These are phyloP conservation scores for Berkeleyomyces basicola DNA, from an alignment of 2,329 filamentous ascomycete species.

Conservation along the genomic window DNA sequence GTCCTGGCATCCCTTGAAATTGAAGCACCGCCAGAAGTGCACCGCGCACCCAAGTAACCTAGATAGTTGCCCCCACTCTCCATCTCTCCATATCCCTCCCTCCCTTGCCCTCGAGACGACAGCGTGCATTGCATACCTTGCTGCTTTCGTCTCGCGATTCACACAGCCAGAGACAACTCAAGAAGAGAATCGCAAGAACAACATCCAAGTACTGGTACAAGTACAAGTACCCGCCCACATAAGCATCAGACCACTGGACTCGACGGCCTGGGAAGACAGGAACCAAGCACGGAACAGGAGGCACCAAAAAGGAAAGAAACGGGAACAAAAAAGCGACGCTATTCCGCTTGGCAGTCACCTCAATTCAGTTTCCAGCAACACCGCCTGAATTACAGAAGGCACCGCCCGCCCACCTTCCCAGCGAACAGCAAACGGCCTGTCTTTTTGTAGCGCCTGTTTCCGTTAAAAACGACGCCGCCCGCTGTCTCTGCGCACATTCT, in stretches of 20 bases:
- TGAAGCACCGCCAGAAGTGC: neutral
- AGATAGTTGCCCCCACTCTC: neutral
- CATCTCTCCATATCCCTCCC: neutral
- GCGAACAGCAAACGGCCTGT: neutral
- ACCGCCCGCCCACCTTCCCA: neutral
- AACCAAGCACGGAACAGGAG: neutral
- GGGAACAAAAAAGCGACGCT: neutral
- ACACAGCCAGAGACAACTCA: neutral
- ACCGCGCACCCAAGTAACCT: neutral
- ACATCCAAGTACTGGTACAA: neutral
- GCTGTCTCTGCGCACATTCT: neutral
- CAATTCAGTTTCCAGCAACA: neutral
- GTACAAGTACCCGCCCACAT: neutral
- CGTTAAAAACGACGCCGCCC: neutral
- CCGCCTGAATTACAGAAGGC: neutral
- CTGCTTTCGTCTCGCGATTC: neutral
- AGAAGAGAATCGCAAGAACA: neutral
- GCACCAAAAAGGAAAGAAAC: slow-evolving; percentile 1
- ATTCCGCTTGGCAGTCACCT: neutral
- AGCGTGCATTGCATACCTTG: neutral
- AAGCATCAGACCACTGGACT: neutral
- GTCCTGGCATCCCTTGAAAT: neutral
- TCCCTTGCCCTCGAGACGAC: neutral
- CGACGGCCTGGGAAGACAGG: neutral
- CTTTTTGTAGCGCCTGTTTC: neutral